phyloP scores from a whole-genome alignment of 2,329 filamentous ascomycete genomes.

The Ambrosiella cleistominuta region DNA sequence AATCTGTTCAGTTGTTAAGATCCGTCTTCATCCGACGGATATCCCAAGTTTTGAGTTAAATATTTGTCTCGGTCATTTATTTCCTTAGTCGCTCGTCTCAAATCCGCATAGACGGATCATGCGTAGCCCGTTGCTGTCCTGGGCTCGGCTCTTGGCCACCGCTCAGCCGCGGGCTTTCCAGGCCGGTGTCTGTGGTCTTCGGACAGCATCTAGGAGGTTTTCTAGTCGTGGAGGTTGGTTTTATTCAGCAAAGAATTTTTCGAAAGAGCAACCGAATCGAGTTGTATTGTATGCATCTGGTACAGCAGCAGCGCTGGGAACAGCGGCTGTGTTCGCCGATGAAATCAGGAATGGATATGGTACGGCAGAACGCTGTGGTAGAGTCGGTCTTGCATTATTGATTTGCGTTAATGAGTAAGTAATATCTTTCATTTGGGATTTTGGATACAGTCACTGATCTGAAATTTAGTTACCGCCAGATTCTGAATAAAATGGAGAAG shows the following conservation, averaged over 20 bases:
- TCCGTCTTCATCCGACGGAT: neutral
- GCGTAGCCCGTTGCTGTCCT: constrained; percentile 9
- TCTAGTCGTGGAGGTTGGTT: constrained; percentile 1
- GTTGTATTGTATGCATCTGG: constrained; percentile 33
- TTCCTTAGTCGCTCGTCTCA: neutral
- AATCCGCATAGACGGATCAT: neutral
- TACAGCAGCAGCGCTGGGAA: constrained; percentile 31
- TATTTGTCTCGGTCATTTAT: neutral
- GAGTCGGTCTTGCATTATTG: constrained; percentile 57
- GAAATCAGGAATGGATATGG: constrained; percentile 62
- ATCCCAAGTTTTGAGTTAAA: neutral
- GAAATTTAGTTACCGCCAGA: constrained; percentile 61
- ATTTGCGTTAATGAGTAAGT: constrained; percentile 76
- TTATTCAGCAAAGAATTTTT: neutral
- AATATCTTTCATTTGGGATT: neutral
- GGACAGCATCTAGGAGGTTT: neutral
- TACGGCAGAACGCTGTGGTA: constrained; percentile 57
- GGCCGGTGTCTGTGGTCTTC: neutral
- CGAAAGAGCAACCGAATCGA: neutral
- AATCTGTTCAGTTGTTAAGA: no score
- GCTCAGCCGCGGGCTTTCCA: neutral
- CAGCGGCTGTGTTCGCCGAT: constrained; percentile 38
- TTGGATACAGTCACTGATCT: constrained; percentile 1
- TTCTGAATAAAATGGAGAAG: constrained; percentile 52
- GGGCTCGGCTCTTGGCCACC: constrained; percentile 8